Conservation (phyloP, 805 yeast species). For the Suhomyces prunicola region DNA sequence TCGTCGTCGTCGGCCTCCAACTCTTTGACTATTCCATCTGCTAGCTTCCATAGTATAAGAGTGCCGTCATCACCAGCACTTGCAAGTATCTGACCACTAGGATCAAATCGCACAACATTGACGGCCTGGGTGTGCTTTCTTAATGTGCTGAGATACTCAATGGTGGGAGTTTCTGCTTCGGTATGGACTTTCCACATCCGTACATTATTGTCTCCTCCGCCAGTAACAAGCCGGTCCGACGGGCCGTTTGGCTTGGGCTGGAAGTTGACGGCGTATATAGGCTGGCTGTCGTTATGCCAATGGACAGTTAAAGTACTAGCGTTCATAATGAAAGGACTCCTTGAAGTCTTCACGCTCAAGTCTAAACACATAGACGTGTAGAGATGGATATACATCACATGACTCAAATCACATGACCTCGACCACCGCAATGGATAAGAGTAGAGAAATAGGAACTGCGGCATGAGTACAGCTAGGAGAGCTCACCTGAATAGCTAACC, state of each 20-base stretch:
- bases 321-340: conserved; percentile 23
- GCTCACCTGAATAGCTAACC: no score
- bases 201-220: conserved; percentile 93
- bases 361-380: no score
- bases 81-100: conserved; percentile 68
- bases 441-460: no score
- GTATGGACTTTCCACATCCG: conserved; percentile 47
- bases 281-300: conserved; percentile 75
- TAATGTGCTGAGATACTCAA: conserved; percentile 77
- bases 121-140: conserved; percentile 93
- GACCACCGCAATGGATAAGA: no score
- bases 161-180: conserved; percentile 23
- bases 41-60: conserved; percentile 71
- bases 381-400: background rate
- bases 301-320: conserved; percentile 54
- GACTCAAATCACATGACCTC: no score
- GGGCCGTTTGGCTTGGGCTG: conserved; percentile 39
- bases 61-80: conserved; percentile 96
- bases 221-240: conserved; percentile 67
- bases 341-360: no score
- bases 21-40: conserved; percentile 53
- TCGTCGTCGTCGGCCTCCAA: conserved; percentile 50
- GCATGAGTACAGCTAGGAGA: no score
- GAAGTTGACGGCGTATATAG: conserved; percentile 65
- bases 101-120: conserved; percentile 80